These are phyloP conservation scores for Paraconiothyrium sp. DNA, from an alignment of 2,329 filamentous ascomycete species.

Conservation along the genomic window DNA sequence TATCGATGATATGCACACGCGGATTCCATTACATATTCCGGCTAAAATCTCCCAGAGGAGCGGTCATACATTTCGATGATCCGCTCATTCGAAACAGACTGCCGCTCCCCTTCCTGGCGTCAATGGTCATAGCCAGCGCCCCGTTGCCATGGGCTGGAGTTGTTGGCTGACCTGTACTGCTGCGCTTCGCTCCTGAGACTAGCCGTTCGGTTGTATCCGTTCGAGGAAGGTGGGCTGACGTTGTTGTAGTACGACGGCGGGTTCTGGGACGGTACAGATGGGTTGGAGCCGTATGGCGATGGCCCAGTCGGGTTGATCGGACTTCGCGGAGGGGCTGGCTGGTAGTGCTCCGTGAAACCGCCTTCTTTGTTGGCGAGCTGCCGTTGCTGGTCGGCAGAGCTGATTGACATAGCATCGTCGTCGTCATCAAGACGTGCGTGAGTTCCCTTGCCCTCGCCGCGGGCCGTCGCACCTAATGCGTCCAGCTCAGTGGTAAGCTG, in stretches of 20 bases:
- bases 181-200: constrained; percentile 39
- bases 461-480: constrained; percentile 85
- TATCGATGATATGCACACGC: constrained; percentile 38
- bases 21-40: constrained; percentile 27
- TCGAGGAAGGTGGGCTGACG: constrained; percentile 44
- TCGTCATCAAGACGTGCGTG: constrained; percentile 76
- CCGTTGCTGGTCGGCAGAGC: constrained; percentile 53
- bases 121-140: constrained; percentile 71
- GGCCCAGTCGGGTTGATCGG: constrained; percentile 56
- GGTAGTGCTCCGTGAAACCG: constrained; percentile 53
- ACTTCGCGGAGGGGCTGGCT: constrained; percentile 56
- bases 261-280: constrained; percentile 42
- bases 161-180: constrained; percentile 60
- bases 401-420: constrained; percentile 71
- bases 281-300: constrained; percentile 53
- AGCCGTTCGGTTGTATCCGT: constrained; percentile 37
- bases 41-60: constrained; percentile 40
- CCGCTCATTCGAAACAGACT: constrained; percentile 35
- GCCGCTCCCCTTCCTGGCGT: constrained; percentile 51
- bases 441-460: constrained; percentile 72
- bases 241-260: constrained; percentile 50
- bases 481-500: constrained; percentile 90
- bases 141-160: constrained; percentile 70
- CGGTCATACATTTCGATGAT: constrained; percentile 49
- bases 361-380: constrained; percentile 46